These are phyloP conservation scores for Annulohypoxylon nitens DNA, from an alignment of 495 filamentous ascomycete genomes.

Conservation along the genomic window DNA sequence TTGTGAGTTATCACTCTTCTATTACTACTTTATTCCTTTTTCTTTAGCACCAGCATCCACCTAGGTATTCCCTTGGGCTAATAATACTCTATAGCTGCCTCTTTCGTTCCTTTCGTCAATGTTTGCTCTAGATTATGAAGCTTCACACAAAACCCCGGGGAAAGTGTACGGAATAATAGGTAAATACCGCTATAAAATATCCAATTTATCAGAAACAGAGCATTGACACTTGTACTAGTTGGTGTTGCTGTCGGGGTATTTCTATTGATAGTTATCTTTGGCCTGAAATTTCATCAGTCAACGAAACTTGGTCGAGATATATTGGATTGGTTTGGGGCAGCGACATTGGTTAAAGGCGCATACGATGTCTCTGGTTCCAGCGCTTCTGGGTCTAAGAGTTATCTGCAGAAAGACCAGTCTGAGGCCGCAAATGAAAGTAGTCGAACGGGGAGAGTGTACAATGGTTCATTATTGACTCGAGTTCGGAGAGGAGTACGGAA, in stretches of 20 bases:
- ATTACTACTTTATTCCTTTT: background rate
- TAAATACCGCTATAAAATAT: background rate
- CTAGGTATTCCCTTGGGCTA: background rate
- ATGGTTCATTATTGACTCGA: background rate
- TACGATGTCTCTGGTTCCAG: background rate
- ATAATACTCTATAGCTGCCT: background rate
- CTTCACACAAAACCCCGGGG: background rate
- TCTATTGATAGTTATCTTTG: background rate
- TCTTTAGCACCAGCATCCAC: too few species aligned
- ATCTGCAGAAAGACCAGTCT: too few species aligned
- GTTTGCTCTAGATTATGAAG: background rate
- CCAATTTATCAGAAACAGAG: background rate
- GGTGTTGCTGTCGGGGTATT: background rate
- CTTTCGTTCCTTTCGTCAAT: background rate
- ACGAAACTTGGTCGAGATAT: background rate
- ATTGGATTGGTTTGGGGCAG: background rate
- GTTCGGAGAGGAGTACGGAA: background rate
- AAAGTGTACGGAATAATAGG: background rate
- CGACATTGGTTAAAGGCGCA: background rate
- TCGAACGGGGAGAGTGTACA: background rate
- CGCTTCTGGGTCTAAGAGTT: too few species aligned
- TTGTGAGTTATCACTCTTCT: background rate
- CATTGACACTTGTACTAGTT: background rate
- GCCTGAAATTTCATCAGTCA: background rate
- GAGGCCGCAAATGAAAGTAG: background rate